A percentile compares a stretch with the other conserved stretches of the same genome.
These are phyloP conservation scores for Picea sitchensis DNA, from an alignment of 75 land plant genomes.

Conservation along the genomic window DNA sequence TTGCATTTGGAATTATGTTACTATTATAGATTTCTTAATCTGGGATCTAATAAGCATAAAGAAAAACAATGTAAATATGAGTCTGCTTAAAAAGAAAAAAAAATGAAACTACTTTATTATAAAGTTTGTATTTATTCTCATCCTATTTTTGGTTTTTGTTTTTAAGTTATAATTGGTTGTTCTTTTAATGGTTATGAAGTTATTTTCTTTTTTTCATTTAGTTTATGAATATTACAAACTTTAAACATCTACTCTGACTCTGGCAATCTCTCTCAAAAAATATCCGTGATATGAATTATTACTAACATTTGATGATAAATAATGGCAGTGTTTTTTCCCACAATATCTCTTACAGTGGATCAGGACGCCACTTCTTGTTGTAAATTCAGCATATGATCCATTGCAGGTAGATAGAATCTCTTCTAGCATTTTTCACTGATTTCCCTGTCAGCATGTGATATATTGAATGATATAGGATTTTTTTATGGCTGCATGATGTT, in stretches of 20 bases:
- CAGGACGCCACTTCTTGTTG: slow-evolving; percentile 53
- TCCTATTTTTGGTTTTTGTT: too few relatives aligned
- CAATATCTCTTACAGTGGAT: slow-evolving; percentile 43
- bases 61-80: too few relatives aligned
- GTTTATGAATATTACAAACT: neutral
- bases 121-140: too few relatives aligned
- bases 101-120: too few relatives aligned
- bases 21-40: too few relatives aligned
- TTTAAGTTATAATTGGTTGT: too few relatives aligned
- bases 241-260: neutral
- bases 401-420: slow-evolving; percentile 41
- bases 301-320: neutral
- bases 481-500: neutral
- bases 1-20: too few relatives aligned
- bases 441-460: neutral
- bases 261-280: neutral
- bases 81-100: too few relatives aligned
- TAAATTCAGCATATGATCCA: slow-evolving; percentile 73
- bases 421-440: neutral
- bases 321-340: slow-evolving; percentile 81
- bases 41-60: too few relatives aligned
- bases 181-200: too few relatives aligned
- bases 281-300: neutral
- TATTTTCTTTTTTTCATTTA: neutral
- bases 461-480: neutral